Conservation (phyloP, 148 eudicot genomes). For the Selenicereus undatus region DNA sequence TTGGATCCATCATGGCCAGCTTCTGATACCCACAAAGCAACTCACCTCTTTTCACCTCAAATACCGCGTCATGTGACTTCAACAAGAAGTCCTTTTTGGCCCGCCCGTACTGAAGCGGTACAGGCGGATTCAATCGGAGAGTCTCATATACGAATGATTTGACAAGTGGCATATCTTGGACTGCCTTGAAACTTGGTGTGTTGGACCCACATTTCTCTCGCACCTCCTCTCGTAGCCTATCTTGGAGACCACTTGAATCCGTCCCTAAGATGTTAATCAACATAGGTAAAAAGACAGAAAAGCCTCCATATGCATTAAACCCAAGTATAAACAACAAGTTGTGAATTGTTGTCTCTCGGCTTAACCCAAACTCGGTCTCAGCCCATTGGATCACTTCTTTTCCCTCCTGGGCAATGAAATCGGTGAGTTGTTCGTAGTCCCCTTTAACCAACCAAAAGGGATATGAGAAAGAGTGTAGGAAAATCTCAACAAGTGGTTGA, state of each 20-base stretch:
- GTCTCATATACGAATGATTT: slow-evolving; percentile 79
- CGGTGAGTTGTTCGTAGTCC: slow-evolving; percentile 52
- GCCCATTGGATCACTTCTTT: slow-evolving; percentile 44
- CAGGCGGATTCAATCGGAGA: slow-evolving; percentile 69
- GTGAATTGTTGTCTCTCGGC: slow-evolving; percentile 49
- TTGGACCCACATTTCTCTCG: slow-evolving; percentile 29
- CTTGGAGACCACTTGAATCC: slow-evolving; percentile 40
- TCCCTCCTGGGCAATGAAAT: slow-evolving; percentile 52
- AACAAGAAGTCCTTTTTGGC: slow-evolving; percentile 73
- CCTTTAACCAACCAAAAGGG: slow-evolving; percentile 65
- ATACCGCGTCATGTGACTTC: slow-evolving; percentile 50
- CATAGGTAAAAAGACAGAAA: slow-evolving; percentile 43
- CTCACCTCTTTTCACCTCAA: slow-evolving; percentile 77
- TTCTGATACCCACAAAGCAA: slow-evolving; percentile 76
- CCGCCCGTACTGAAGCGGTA: slow-evolving; percentile 64
- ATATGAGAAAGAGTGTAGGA: slow-evolving; percentile 71
- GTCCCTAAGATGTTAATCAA: slow-evolving; percentile 36
- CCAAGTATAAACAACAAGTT: slow-evolving; percentile 70
- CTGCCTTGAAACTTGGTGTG: slow-evolving; percentile 33
- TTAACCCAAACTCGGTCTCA: slow-evolving; percentile 51
- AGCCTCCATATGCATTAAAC: slow-evolving; percentile 85
- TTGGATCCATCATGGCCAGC: slow-evolving; percentile 69
- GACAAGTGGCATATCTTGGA: slow-evolving; percentile 51
- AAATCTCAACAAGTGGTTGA: slow-evolving; percentile 78
- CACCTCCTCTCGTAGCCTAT: slow-evolving; percentile 53